Evolutionary conservation across 805 yeast species (phyloP).

Genomic region (Saccharomycopsis vini): DNA sequence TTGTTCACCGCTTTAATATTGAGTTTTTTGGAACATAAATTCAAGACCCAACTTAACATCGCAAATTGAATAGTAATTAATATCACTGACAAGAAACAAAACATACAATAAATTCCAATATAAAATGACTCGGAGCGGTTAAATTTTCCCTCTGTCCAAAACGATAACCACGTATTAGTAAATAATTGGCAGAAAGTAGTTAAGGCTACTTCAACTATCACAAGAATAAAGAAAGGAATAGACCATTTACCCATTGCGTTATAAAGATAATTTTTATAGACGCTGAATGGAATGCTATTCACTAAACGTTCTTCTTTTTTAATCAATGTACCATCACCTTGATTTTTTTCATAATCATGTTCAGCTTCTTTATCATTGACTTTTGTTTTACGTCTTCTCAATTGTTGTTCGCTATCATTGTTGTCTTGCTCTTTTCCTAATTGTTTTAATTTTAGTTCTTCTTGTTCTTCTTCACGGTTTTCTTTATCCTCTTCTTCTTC

Average conservation of each 20-base stretch:
- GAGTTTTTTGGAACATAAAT: conserved; percentile 47
- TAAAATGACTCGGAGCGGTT: conserved; percentile 42
- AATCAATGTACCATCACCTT: conserved; percentile 2
- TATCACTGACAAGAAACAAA: conserved; percentile 41
- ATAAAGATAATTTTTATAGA: conserved; percentile 41
- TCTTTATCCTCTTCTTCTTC: conserved; percentile 25
- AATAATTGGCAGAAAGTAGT: conserved; percentile 42
- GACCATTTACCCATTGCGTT: conserved; percentile 32
- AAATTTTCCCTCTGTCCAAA: conserved; percentile 62
- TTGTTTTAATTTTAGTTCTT: not conserved
- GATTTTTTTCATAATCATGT: conserved; percentile 17
- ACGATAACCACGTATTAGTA: conserved; percentile 73
- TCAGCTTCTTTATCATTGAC: conserved; percentile 33
- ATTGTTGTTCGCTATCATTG: conserved; percentile 18
- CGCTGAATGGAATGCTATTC: conserved; percentile 39
- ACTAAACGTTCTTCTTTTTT: conserved; percentile 46
- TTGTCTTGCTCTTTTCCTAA: conserved; percentile 2
- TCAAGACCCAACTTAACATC: conserved; percentile 40
- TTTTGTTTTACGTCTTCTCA: too few species aligned
- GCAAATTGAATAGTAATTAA: conserved; percentile 36
- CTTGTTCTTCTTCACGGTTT: conserved; percentile 11
- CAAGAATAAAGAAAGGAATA: conserved; percentile 23
- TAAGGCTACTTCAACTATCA: conserved; percentile 21
- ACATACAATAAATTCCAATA: conserved; percentile 55
- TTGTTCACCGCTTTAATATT: conserved; percentile 52